Evolutionary conservation across 306 rosid species (phyloP).

Genomic region (Ammopiptanthus mongolicus): DNA sequence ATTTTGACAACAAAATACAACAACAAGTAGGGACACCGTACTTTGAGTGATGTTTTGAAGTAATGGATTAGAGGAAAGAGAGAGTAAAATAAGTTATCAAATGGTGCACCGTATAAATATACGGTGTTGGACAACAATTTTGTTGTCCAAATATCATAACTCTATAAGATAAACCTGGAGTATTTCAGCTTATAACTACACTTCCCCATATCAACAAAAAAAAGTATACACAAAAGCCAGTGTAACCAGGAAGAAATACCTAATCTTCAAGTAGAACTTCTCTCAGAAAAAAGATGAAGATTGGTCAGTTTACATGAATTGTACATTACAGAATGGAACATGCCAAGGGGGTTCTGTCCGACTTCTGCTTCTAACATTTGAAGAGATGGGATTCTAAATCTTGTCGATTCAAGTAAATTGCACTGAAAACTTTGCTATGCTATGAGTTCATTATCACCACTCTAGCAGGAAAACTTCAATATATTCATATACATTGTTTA

Average conservation of each 20-base stretch:
- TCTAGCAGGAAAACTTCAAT: background rate
- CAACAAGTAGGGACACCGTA: too few relatives aligned
- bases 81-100: too few relatives aligned
- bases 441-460: background rate
- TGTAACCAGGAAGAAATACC: background rate
- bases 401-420: background rate
- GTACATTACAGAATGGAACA: background rate
- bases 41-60: too few relatives aligned
- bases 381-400: background rate
- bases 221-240: background rate
- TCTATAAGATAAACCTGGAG: background rate
- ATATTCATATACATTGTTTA: background rate
- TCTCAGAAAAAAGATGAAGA: background rate
- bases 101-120: too few relatives aligned
- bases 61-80: too few relatives aligned
- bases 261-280: conserved; percentile 2
- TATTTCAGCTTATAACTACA: conserved; percentile 5
- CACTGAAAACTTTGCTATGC: background rate
- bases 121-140: too few relatives aligned
- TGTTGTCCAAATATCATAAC: too few relatives aligned
- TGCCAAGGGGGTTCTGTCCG: background rate
- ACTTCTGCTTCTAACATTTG: background rate
- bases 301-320: background rate
- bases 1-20: too few relatives aligned
- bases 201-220: conserved; percentile 4